These are phyloP conservation scores for Penicillium vulpinum DNA, from an alignment of 2,329 filamentous ascomycete genomes.

Conservation along the genomic window DNA sequence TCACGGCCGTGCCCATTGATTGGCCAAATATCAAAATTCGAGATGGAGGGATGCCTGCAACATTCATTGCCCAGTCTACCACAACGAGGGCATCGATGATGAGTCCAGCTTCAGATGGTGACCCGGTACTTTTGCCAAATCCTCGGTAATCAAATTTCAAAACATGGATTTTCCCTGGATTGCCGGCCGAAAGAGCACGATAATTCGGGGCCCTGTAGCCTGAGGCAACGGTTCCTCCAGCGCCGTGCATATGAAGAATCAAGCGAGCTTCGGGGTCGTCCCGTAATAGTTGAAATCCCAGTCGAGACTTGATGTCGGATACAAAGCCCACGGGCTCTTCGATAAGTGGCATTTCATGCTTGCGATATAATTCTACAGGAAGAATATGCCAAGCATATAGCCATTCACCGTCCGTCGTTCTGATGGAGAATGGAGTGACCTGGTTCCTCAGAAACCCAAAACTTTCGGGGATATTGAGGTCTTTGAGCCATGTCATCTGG, in stretches of 20 bases:
- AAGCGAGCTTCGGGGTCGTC: conserved; percentile 23
- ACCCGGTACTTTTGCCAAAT: conserved; percentile 56
- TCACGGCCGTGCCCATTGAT: conserved; percentile 59
- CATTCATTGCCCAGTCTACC: conserved; percentile 56
- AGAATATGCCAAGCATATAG: conserved; percentile 55
- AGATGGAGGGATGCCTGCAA: conserved; percentile 53
- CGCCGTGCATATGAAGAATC: conserved; percentile 2
- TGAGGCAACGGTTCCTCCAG: conserved; percentile 6
- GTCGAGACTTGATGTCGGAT: conserved; percentile 36
- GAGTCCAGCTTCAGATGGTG: conserved; percentile 57
- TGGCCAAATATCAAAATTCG: conserved; percentile 62
- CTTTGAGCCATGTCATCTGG: conserved; percentile 57
- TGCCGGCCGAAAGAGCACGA: conserved; percentile 16
- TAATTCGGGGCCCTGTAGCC: conserved; percentile 12
- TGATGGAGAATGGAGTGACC: conserved; percentile 51
- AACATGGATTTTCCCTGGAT: conserved; percentile 56
- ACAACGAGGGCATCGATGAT: conserved; percentile 55
- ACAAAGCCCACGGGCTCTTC: conserved; percentile 40
- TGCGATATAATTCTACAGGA: conserved; percentile 48
- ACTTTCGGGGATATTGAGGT: conserved; percentile 50
- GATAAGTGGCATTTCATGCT: conserved; percentile 44
- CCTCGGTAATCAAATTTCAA: conserved; percentile 55
- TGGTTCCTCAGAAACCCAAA: conserved; percentile 54
- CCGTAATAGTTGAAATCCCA: conserved; percentile 48
- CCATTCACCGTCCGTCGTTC: conserved; percentile 42